Percentiles rank a stretch among this genome's conserved stretches.
Conservation (phyloP, 2,329 filamentous ascomycete genomes). For the Triangularia setosa region DNA sequence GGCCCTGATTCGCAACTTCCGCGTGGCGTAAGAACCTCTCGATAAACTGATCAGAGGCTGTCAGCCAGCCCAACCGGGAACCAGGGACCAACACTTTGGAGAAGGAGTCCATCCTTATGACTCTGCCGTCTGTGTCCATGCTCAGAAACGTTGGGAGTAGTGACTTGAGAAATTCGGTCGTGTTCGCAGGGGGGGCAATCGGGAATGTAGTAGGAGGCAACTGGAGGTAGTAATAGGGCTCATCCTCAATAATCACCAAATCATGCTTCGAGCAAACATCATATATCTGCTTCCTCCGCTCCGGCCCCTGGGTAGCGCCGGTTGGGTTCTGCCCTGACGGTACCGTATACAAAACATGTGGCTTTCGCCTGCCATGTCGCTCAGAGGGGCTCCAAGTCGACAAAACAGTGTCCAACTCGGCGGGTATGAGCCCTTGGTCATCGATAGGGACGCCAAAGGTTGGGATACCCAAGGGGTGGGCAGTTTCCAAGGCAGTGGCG, state of each 20-base stretch:
- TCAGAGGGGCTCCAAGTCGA: constrained; percentile 45
- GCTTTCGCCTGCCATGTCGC: constrained; percentile 43
- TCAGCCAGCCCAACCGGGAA: constrained; percentile 81
- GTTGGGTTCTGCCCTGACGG: constrained; percentile 87
- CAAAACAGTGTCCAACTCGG: constrained; percentile 49
- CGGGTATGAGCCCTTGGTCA: constrained; percentile 50
- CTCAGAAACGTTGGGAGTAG: constrained; percentile 73
- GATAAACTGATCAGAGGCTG: constrained; percentile 77
- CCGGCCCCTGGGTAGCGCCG: constrained; percentile 70
- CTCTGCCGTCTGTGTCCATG: constrained; percentile 81
- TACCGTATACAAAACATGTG: constrained; percentile 56
- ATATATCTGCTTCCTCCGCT: constrained; percentile 70
- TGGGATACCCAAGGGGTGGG: constrained; percentile 49
- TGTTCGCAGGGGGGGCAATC: constrained; percentile 48
- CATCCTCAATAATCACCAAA: constrained; percentile 83
- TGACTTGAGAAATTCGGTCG: constrained; percentile 69
- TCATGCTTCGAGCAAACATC: constrained; percentile 78
- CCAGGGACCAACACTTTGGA: constrained; percentile 88
- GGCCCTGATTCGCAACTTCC: constrained; percentile 81
- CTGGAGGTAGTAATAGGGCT: constrained; percentile 92
- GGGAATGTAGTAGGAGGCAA: constrained; percentile 62
- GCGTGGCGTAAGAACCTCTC: constrained; percentile 78
- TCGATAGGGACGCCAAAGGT: constrained; percentile 51
- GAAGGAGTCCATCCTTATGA: constrained; percentile 88
- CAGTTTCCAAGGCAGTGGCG: constrained; percentile 62